phyloP scores from a whole-genome alignment of 176 grass and related monocot species.

The Carex cristatella region DNA sequence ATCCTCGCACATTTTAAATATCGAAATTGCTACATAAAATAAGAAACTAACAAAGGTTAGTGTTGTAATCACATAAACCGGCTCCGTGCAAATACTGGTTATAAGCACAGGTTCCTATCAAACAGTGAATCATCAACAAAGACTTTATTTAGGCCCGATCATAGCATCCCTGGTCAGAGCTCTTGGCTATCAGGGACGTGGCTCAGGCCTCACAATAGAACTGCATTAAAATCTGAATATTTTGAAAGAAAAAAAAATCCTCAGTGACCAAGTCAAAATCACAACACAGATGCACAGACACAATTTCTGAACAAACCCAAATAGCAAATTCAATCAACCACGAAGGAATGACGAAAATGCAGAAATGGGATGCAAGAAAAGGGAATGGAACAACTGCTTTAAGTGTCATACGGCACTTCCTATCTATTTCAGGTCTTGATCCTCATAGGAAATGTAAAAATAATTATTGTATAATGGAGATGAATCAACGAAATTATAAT shows the following conservation, averaged over 20 bases:
- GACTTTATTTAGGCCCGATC: conserved; percentile 49
- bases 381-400: conserved; percentile 33
- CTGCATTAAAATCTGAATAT: background rate
- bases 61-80: conserved; percentile 61
- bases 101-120: conserved; percentile 89
- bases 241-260: background rate
- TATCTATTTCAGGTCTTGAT: conserved; percentile 58
- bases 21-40: background rate
- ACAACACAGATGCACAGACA: conserved; percentile 39
- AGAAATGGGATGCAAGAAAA: conserved; percentile 12
- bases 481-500: background rate
- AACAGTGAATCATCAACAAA: conserved; percentile 36
- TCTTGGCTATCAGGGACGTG: conserved; percentile 52
- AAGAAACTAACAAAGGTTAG: no score
- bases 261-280: conserved; percentile 92
- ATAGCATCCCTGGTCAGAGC: conserved; percentile 63
- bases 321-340: conserved; percentile 23
- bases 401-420: conserved; percentile 96
- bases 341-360: conserved; percentile 10
- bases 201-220: conserved; percentile 31
- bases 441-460: background rate
- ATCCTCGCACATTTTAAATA: conserved; percentile 18
- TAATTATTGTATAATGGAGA: background rate
- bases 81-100: conserved; percentile 50
- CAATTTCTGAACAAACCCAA: background rate